Evolutionary conservation across 2,329 filamentous ascomycete species (phyloP), one percentile per base, ranked within the genome.

Genomic region (Colletotrichum agaves): DNA sequence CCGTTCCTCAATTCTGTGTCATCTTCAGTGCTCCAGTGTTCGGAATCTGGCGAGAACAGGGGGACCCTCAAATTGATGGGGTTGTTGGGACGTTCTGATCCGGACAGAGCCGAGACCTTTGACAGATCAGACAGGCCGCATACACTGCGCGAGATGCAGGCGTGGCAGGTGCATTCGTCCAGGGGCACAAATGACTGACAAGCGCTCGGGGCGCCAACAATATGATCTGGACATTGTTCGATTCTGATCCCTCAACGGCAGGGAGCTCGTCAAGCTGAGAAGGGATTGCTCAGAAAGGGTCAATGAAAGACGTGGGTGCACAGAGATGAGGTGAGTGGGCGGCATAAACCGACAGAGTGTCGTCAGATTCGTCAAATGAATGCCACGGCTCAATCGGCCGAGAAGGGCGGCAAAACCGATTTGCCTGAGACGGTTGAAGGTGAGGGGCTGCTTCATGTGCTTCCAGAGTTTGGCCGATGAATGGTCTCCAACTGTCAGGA

Each of bases 361-460:
- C 46, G 46, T 55, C 53, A 57, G 46, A 64, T 50, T 23, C 52
- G 41, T 66, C 58, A 50, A 35, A 47, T 59, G 52, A 58, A 63
- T 67, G 44, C 52, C 60, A 58, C 61, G 64, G 53, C 43, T 53
- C 31, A 21, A 59, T 59, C 64, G 61, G 61, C 64, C 61, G 64
- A 59, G 53, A 64, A 27, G 39, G 39, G 53, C 53, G 61, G 46
- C 61, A 64, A 6, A 35, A 47, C 6, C 33, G 46, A 49, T 49
- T 35, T 59, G 60, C 31, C 64, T 59, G 60, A 67, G 52, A 67
- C 60, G 39, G 15, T 64, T 50, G 41, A 55, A 31, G 15, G 31
- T 31, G 53, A 17, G 61, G 53, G 61, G 53, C 33, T 49, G 53
- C 23, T 64, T 67, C 64, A 64, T 46, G 59, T 67, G 61, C 53